Base-by-base conservation (phyloP, 2,329 filamentous ascomycete genomes). In the Blastomyces gilchristii region DNA sequence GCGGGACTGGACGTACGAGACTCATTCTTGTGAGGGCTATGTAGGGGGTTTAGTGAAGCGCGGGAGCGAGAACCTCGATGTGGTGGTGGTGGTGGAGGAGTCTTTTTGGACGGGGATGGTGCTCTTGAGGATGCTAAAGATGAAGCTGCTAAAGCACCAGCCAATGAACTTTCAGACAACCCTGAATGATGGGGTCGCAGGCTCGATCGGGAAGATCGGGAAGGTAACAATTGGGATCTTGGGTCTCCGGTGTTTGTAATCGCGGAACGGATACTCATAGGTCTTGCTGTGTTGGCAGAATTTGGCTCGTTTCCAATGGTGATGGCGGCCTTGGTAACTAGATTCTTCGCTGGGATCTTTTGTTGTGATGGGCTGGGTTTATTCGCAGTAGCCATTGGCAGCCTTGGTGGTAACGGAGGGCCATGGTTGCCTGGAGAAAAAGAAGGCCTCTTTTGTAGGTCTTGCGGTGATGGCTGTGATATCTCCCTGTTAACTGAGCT, bases 111-210 rank as follows among this genome's bases (percentile, higher is more conserved):
- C 25, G 75, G 70, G 14, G 78, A 77, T 14, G 75, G 72, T 41
- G 74, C 75, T 57, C 74, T 74, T 8, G 73, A 70, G 47, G 78
- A 78, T 62, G 78, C 78, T 2, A 80, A 66, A 43, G 78, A 80
- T 12, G 78, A 79, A 22, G 78, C 78, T 22, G 79, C 75, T 65
- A 80, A 78, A 37, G 78, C 78, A 69, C 79, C 74, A 16, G 78
- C 78, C 2, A 78, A 71, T 5, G 74, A 72, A 64, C 75, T 76
- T 64, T 75, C 74, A 39, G 66, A 68, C 67, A 74, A 69, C 12
- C 70, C 67, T 50, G 63, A 62, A 66, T 73, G 43, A 66, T 69
- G 63, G 67, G 72, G 58, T 69, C 68, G n/a, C 47, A 68, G 63
- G 61, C 71, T 72, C 1, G 71, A 69, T 52, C 68, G 71, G 5